Conservation (phyloP, 768 basidiomycete species). For the Jaapia argillacea region DNA sequence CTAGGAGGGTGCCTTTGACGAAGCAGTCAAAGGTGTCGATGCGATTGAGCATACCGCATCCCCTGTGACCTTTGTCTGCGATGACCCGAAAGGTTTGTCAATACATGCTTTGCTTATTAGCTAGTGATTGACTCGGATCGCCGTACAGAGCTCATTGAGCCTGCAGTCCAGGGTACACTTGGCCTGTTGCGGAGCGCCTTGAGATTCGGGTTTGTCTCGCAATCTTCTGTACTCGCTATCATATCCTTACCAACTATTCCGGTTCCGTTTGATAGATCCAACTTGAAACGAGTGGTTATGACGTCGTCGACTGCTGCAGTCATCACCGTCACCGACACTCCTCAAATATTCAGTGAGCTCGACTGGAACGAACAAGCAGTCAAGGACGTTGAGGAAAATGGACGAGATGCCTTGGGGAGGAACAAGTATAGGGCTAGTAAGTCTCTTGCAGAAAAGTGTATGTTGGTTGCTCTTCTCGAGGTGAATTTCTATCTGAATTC, state of each 20-base stretch:
- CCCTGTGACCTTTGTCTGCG: slow-evolving; percentile 17
- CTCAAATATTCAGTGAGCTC: slow-evolving; percentile 29
- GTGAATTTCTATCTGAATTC: slow-evolving; percentile 10
- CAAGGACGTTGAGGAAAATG: slow-evolving; percentile 33
- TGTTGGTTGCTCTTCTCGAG: not conserved
- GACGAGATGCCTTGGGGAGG: slow-evolving; percentile 26
- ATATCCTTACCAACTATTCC: slow-evolving; percentile 3
- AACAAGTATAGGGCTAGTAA: slow-evolving; percentile 53
- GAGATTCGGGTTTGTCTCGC: slow-evolving; percentile 34
- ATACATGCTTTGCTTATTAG: not conserved
- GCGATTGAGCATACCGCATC: slow-evolving; percentile 30
- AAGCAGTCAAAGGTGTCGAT: slow-evolving; percentile 35
- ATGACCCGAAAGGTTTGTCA: slow-evolving; percentile 8
- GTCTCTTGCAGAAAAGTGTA: slow-evolving; percentile 52
- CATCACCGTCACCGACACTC: slow-evolving; percentile 11
- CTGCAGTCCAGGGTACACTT: slow-evolving; percentile 65
- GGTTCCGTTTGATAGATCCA: slow-evolving; percentile 4
- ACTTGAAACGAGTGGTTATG: slow-evolving; percentile 51
- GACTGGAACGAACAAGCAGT: slow-evolving; percentile 51
- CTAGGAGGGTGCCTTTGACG: slow-evolving; percentile 28
- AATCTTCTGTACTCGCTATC: not conserved
- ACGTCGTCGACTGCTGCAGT: slow-evolving; percentile 49
- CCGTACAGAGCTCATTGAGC: slow-evolving; percentile 46
- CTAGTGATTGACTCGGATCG: not conserved
- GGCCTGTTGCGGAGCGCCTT: slow-evolving; percentile 49